Evolutionary conservation across 768 basidiomycete species (phyloP), one percentile per base, ranked within the genome.

Genomic region (Tylopilus balloui): DNA sequence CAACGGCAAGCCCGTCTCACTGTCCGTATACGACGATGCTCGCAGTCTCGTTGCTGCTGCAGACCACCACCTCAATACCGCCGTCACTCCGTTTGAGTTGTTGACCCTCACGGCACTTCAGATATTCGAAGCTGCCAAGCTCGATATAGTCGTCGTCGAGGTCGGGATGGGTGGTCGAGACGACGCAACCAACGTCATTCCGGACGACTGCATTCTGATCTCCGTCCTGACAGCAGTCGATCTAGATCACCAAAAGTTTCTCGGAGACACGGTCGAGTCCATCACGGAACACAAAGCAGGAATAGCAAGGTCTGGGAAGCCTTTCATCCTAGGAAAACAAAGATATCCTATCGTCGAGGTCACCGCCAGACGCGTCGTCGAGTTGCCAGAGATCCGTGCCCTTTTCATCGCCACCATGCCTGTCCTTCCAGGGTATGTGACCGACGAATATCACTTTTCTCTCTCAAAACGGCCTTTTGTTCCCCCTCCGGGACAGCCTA

Each of bases 141-240:
- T 94, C 6, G 94, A 97, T 56, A 60, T 97, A 32, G 86, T 84
- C 19, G 80, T 98, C 10, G 68, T 96, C 37, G 95, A 99, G 69
- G 94, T 92, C 10, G 95, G 96, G 0, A 85, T 99, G 86, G 96
- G 96, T 0, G 96, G 96, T 5, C 75, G 81, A 3, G 69, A 86
- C 42, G 96, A 98, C 64, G 95, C 96, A 17, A 99, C 96, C 3
- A 99, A 99, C 63, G 77, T 88, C 46, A 79, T 98, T 17, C 78
- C 88, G 2, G 78, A 85, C 38, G 73, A 77, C 1, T 71, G 71
- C 43, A 78, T 94, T 35, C 67, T 92, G 27, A 80, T 84, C 2
- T 90, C 88, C n/a, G 87, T 82, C 27, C 73, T 98, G 23, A 91
- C 93, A 0, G 69, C 84, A 3, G 88, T 98, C 19, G 94, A 92